Percentiles rank a stretch among this genome's conserved stretches.
These are phyloP conservation scores for Taxawa tesnikishii DNA, from an alignment of 2,329 filamentous ascomycete genomes.

Conservation along the genomic window DNA sequence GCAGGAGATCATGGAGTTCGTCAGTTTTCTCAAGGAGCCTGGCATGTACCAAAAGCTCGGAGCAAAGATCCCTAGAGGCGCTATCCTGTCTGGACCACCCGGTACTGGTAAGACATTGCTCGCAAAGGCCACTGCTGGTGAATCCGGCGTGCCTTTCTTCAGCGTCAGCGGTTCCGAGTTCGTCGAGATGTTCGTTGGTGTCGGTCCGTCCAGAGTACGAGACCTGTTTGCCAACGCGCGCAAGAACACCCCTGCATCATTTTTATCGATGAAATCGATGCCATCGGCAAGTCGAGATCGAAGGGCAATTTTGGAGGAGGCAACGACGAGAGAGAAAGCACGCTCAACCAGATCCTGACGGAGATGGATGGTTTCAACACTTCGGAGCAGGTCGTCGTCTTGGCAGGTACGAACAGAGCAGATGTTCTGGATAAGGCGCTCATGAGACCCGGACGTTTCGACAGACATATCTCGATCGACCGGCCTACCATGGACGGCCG, in stretches of 20 bases:
- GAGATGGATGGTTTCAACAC: slow-evolving; percentile 99
- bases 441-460: slow-evolving; percentile 93
- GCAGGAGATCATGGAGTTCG: slow-evolving; percentile 97
- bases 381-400: slow-evolving; percentile 85
- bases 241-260: slow-evolving; percentile 96
- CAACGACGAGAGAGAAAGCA: slow-evolving; percentile 94
- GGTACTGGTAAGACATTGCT: slow-evolving; percentile 97
- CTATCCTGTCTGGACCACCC: slow-evolving; percentile 91
- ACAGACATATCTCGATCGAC: slow-evolving; percentile 92
- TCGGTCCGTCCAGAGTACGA: slow-evolving; percentile 87
- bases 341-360: slow-evolving; percentile 93
- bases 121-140: slow-evolving; percentile 93
- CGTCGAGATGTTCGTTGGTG: slow-evolving; percentile 99
- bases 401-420: slow-evolving; percentile 91
- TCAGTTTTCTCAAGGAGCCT: slow-evolving; percentile 90
- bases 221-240: slow-evolving; percentile 90
- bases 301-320: slow-evolving; percentile 78
- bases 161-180: slow-evolving; percentile 98
- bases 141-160: slow-evolving; percentile 95
- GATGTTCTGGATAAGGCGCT: slow-evolving; percentile 91
- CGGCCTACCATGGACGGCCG: slow-evolving; percentile 92
- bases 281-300: slow-evolving; percentile 80
- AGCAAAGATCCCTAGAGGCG: slow-evolving; percentile 93
- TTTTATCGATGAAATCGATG: slow-evolving; percentile 98
- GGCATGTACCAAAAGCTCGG: slow-evolving; percentile 86